Conservation (phyloP, 805 yeast genomes). For the Candida nitratophila region DNA sequence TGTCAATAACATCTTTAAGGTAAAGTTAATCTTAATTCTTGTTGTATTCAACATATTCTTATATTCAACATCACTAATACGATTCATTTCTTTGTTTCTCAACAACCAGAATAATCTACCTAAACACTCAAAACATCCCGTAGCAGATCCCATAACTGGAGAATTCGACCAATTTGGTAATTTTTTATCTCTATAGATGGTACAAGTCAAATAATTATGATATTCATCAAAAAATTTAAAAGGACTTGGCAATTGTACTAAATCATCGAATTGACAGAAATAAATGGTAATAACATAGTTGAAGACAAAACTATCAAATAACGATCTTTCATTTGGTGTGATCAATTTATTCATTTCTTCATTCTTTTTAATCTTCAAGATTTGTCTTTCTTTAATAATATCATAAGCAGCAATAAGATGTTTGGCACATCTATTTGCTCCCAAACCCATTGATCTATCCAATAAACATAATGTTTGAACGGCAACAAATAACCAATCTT, state of each 20-base stretch:
- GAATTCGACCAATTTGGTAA: conserved; percentile 27
- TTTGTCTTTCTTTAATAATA: conserved; percentile 19
- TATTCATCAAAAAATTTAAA: conserved; percentile 27
- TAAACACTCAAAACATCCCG: conserved; percentile 28
- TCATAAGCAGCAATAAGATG: conserved; percentile 28
- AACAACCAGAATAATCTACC: conserved; percentile 33
- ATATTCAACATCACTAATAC: background rate
- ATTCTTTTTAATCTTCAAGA: background rate
- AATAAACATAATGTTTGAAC: conserved; percentile 32
- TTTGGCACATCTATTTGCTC: conserved; percentile 21
- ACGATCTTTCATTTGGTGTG: background rate
- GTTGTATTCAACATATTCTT: conserved; percentile 1
- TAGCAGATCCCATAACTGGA: conserved; percentile 31
- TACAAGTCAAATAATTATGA: conserved; percentile 23
- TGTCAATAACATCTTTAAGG: conserved; percentile 25
- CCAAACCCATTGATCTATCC: conserved; percentile 25
- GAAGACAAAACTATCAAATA: conserved; percentile 26
- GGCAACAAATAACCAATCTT: conserved; percentile 36
- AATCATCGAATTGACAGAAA: conserved; percentile 24
- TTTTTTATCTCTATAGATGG: conserved; percentile 1
- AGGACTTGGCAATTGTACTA: conserved; percentile 33
- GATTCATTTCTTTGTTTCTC: conserved; percentile 4
- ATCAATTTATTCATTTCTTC: background rate
- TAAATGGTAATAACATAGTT: conserved; percentile 33
- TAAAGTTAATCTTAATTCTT: conserved; percentile 18